phyloP scores from a whole-genome alignment of 208 protist genomes.

The Phytomonas sp. region DNA sequence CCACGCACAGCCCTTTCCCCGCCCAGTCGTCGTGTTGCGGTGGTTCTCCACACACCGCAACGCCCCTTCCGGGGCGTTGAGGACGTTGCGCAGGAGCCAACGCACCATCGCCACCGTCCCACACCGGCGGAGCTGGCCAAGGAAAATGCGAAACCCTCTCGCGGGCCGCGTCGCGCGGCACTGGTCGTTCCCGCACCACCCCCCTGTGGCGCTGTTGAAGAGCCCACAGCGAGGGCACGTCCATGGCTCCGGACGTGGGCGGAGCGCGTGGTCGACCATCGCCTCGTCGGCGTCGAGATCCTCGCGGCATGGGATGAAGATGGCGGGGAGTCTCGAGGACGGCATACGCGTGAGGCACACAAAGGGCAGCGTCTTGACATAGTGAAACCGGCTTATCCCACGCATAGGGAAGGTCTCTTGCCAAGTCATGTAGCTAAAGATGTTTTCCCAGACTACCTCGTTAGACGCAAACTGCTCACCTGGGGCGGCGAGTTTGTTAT shows the following conservation, averaged over 20 bases:
- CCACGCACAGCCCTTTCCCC: slow-evolving; percentile 76
- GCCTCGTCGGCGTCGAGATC: slow-evolving; percentile 48
- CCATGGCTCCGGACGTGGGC: slow-evolving; percentile 14
- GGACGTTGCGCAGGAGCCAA: slow-evolving; percentile 55
- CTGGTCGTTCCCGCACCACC: background rate
- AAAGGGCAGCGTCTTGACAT: slow-evolving; percentile 31
- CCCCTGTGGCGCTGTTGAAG: slow-evolving; percentile 10
- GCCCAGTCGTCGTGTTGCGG: slow-evolving; percentile 36
- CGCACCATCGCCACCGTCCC: slow-evolving; percentile 64
- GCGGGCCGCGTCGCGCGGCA: background rate
- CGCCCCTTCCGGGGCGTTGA: slow-evolving; percentile 25
- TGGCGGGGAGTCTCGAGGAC: slow-evolving; percentile 21
- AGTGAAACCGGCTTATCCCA: slow-evolving; percentile 38
- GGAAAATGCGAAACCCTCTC: slow-evolving; percentile 33
- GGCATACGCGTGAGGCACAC: slow-evolving; percentile 39
- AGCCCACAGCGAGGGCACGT: slow-evolving; percentile 19
- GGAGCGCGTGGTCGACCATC: slow-evolving; percentile 25
- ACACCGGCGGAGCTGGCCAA: slow-evolving; percentile 70
- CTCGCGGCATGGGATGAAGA: slow-evolving; percentile 64
- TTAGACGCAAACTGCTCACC: slow-evolving; percentile 2
- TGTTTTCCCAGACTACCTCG: slow-evolving; percentile 26
- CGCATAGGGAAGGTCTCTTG: slow-evolving; percentile 26
- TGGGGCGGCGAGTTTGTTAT: background rate
- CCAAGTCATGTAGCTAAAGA: slow-evolving; percentile 51
- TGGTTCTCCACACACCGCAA: slow-evolving; percentile 64